Percentiles rank a stretch among this genome's conserved stretches.
phyloP scores from a whole-genome alignment of 2,329 filamentous ascomycete species.

The Chrysoporthe austroafricana region DNA sequence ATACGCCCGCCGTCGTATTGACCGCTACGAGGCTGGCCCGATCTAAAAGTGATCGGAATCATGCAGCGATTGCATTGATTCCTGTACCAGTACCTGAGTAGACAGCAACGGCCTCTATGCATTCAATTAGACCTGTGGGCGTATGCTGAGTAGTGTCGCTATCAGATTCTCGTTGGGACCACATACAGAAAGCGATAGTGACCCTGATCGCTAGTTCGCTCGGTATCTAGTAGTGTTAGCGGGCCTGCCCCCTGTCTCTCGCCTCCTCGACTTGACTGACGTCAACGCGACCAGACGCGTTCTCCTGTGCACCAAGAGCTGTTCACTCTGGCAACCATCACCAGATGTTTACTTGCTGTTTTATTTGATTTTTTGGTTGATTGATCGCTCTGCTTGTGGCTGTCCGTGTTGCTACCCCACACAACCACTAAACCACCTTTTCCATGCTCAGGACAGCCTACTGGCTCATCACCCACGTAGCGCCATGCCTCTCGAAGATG shows the following conservation, averaged over 20 bases:
- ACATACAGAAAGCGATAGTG: background rate
- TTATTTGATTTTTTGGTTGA: background rate
- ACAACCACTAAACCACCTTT: background rate
- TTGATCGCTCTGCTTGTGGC: background rate
- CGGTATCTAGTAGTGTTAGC: background rate
- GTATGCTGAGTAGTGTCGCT: background rate
- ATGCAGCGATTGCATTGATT: background rate
- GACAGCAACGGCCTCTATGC: background rate
- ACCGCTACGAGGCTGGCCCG: background rate
- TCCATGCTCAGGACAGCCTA: background rate
- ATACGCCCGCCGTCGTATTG: constrained; percentile 2
- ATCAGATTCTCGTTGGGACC: background rate
- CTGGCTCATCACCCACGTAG: background rate
- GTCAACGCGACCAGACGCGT: constrained; percentile 22
- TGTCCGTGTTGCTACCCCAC: background rate
- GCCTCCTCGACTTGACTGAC: background rate
- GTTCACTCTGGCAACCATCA: constrained; percentile 17
- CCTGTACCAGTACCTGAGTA: background rate
- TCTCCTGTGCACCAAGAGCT: background rate
- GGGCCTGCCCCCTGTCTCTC: background rate
- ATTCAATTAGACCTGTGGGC: background rate
- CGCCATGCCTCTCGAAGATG: constrained; percentile 32
- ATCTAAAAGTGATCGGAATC: constrained; percentile 6
- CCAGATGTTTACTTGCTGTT: background rate
- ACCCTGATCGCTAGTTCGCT: background rate